A percentile compares a stretch with the other conserved stretches of the same genome.
These are phyloP conservation scores for Candida coleopterorum DNA, from an alignment of 805 yeast genomes.

Conservation along the genomic window DNA sequence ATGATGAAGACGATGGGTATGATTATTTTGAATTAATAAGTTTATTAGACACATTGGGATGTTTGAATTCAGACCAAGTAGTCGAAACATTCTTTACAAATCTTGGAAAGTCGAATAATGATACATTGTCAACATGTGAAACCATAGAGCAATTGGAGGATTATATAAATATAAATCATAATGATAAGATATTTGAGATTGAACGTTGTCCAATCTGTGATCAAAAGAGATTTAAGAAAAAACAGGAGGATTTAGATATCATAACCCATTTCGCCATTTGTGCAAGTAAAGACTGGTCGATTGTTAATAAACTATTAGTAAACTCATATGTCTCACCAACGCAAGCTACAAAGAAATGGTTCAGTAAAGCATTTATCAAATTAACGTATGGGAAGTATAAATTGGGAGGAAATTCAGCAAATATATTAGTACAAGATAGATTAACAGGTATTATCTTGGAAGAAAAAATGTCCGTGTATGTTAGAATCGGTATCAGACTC, in stretches of 20 bases:
- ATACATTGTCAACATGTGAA: constrained; percentile 40
- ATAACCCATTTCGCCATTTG: constrained; percentile 88
- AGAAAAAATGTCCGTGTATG: constrained; percentile 87
- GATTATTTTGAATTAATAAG: constrained; percentile 59
- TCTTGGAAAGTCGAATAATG: constrained; percentile 43
- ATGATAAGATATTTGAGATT: constrained; percentile 49
- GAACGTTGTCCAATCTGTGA: constrained; percentile 80
- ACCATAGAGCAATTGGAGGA: constrained; percentile 44
- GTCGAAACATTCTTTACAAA: constrained; percentile 49
- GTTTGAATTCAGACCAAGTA: constrained; percentile 46
- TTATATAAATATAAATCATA: constrained; percentile 22
- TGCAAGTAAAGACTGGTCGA: constrained; percentile 70
- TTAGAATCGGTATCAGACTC: constrained; percentile 80
- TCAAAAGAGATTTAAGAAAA: constrained; percentile 49
- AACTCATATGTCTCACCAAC: constrained; percentile 73
- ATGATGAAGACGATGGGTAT: constrained; percentile 26
- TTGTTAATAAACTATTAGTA: constrained; percentile 57
- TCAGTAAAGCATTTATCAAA: constrained; percentile 73
- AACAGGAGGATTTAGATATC: constrained; percentile 60
- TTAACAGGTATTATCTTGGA: constrained; percentile 84
- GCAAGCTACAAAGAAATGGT: constrained; percentile 87
- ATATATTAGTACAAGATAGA: constrained; percentile 90
- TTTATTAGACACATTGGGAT: constrained; percentile 62
- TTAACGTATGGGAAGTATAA: constrained; percentile 84
- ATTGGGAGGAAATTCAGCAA: constrained; percentile 87